These are phyloP conservation scores for Lentinula lateritia DNA, from an alignment of 768 basidiomycete genomes.

Conservation along the genomic window DNA sequence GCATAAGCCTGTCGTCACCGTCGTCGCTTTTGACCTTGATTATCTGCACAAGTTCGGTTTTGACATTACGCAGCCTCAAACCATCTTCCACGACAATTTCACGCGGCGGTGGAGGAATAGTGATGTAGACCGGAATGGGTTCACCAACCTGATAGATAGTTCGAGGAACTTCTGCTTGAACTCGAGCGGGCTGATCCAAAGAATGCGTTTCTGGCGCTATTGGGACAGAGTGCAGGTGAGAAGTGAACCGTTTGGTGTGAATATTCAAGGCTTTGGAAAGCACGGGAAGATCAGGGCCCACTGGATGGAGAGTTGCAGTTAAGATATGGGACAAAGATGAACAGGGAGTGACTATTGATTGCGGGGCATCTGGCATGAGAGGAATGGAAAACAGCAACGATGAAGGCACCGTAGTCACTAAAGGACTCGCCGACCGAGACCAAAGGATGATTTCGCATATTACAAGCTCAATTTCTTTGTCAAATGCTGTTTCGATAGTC, in stretches of 20 bases:
- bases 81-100: slow-evolving; percentile 67
- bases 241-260: slow-evolving; percentile 70
- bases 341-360: slow-evolving; percentile 71
- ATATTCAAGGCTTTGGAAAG: slow-evolving; percentile 57
- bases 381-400: slow-evolving; percentile 80
- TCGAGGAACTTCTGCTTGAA: slow-evolving; percentile 69
- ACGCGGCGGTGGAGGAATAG: slow-evolving; percentile 68
- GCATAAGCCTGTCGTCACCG: slow-evolving; percentile 19
- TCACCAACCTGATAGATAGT: slow-evolving; percentile 69
- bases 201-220: slow-evolving; percentile 54
- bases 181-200: slow-evolving; percentile 57
- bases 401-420: slow-evolving; percentile 42
- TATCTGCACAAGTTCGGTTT: slow-evolving; percentile 68
- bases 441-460: slow-evolving; percentile 52
- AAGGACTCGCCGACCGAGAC: slow-evolving; percentile 28
- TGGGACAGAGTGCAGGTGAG: slow-evolving; percentile 52
- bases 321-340: slow-evolving; percentile 71
- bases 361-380: slow-evolving; percentile 72
- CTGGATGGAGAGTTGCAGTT: slow-evolving; percentile 58
- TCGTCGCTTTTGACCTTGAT: slow-evolving; percentile 47
- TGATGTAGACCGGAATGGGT: slow-evolving; percentile 72
- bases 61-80: slow-evolving; percentile 73
- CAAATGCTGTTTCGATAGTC: slow-evolving; percentile 59
- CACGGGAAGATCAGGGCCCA: slow-evolving; percentile 28
- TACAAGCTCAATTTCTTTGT: slow-evolving; percentile 62